Evolutionary conservation across 306 rosid genomes (phyloP).

Genomic region (Hylodesmum podocarpum): DNA sequence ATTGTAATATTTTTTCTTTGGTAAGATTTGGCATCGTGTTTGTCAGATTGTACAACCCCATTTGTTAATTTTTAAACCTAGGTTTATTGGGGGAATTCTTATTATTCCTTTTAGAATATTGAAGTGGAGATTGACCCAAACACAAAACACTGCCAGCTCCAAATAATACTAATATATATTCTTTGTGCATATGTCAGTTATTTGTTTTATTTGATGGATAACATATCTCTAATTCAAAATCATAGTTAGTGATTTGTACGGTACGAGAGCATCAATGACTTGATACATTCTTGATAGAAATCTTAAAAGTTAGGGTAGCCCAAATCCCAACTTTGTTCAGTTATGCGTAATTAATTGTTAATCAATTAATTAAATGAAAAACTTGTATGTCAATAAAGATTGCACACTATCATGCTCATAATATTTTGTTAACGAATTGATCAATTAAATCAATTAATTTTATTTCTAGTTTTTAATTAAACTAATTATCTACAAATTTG

Average conservation of each 20-base stretch:
- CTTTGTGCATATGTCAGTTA: background rate
- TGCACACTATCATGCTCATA: background rate
- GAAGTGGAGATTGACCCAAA: background rate
- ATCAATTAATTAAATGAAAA: background rate
- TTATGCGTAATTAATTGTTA: background rate
- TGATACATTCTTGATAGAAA: background rate
- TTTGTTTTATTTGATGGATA: background rate
- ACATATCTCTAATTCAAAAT: background rate
- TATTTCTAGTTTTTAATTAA: background rate
- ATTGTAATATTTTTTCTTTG: background rate
- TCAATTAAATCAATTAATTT: background rate
- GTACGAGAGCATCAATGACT: background rate
- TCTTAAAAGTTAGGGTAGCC: background rate
- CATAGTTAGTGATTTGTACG: conserved; percentile 8
- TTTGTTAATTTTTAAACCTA: background rate
- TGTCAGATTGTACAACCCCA: background rate
- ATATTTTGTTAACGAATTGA: background rate
- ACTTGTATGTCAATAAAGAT: background rate
- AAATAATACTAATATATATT: background rate
- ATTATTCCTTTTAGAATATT: background rate
- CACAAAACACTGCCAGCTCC: conserved; percentile 4
- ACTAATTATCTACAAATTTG: background rate
- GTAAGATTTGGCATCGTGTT: background rate
- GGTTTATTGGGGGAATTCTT: background rate
- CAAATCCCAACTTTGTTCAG: background rate